Base-by-base conservation (phyloP, 768 basidiomycete genomes). In the Zangia roseola region DNA sequence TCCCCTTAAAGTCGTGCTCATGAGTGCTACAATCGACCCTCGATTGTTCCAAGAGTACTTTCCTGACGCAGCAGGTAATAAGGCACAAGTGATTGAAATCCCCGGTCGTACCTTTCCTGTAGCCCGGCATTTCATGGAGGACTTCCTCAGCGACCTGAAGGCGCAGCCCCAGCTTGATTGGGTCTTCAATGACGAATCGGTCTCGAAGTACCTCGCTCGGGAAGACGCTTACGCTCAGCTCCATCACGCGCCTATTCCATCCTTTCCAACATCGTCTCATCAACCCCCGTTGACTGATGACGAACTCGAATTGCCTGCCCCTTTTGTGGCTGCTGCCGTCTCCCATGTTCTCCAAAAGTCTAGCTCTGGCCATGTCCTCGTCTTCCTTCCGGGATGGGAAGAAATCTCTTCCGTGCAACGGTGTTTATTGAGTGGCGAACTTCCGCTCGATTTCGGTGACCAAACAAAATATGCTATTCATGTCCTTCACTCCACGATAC, bases 1-100 rank as follows among this genome's bases (percentile, higher is more conserved):
- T 40, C 84, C 88, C 3, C 70, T 97, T 67, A 94, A 93, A 67
- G 75, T 97, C 54, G 70, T 97, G 36, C 79, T 98, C 47, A 97
- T 97, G 94, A 94, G 91, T 61, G 94, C 94, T 9, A 97, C 94
- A 37, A 91, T 97, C 62, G 91, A 97, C 59, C 88, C 94, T 9
- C 80, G 80, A 0, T 76, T 95, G 21, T 98, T 97, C 79, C 86
- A 89, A 62, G 71, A 78, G 10, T 98, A 97, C 71, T 98, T 98
- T 74, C 71, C 74, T 8, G 81, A 87, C 59, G 72, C 78, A 16
- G 52, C 68, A 0, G 83, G 82, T 19, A 62, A 71, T 13, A 83
- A 80, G 2, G 88, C 91, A 0, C 74, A 78, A 17, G 80, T 90
- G 14, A 77, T 92, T 31, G 86, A 91, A 50, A 74, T 97, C 26